Evolutionary conservation across 2,329 filamentous ascomycete species (phyloP), one percentile per base, ranked within the genome.

Genomic region (Stagonosporopsis cucurbitacearum): DNA sequence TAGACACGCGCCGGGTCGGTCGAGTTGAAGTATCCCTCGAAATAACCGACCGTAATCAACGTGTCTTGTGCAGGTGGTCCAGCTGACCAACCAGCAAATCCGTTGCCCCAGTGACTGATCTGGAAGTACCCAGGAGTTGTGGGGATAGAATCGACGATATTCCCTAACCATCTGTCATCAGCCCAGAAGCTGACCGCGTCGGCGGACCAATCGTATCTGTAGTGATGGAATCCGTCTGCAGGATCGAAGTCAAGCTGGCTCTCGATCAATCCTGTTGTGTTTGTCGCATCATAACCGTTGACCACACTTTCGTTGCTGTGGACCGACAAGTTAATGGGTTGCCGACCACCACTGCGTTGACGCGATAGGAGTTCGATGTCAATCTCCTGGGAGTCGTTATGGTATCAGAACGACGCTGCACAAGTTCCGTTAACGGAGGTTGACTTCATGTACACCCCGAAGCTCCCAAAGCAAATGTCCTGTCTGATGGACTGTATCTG

Each of bases 361-460:
- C 41, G 45, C 4, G 45, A 48, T 7, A 48, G 22, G 4, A 48
- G 25, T n/a, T 48, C 33, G 9, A 48, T 39, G 6, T 48, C 45
- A 15, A 48, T 48, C 9, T 48, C 45, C 13, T 39, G 20, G 8
- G 45, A n/a, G 45, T 48, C 33, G 20, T 32, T 48, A 22, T 48
- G 20, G 20, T 48, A 48, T 23, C 33, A 48, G 23, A 48, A 39
- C 19, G 8, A 15, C 4, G 33, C 20, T 3, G 33, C 45, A 22
- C 45, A 48, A 2, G 45, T 39, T 4, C 45, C 45, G 12, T 48
- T 37, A 6, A 48, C 17, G 15, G 26, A 22, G 2, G 45, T 26
- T 6, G 25, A 23, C 15, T 39, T 48, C 33, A 48, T 28, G 22
- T 48, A 48, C 15, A 33, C 33, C 19, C 45, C 13, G 33, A 48